A percentile compares a stretch with the other conserved stretches of the same genome.
phyloP scores from a whole-genome alignment of 106 monocot species.

The Acorus calamus region DNA sequence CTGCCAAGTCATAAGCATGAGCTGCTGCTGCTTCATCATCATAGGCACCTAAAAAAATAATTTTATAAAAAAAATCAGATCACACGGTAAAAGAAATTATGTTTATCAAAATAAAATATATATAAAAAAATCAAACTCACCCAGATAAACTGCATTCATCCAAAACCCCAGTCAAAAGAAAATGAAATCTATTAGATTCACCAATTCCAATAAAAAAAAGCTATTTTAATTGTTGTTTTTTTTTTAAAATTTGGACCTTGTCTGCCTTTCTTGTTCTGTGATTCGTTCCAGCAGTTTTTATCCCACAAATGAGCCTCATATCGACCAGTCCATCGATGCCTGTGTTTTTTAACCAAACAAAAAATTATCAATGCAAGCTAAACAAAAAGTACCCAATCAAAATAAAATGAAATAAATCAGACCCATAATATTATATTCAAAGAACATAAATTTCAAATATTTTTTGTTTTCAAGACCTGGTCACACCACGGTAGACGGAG shows the following conservation, averaged over 20 bases:
- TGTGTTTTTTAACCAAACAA: constrained; percentile 1
- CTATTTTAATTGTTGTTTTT: too few species aligned
- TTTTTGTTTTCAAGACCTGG: too few species aligned
- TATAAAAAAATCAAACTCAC: constrained; percentile 29
- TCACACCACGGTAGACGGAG: too few species aligned
- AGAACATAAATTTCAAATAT: too few species aligned
- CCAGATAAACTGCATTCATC: constrained; percentile 67
- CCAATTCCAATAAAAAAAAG: too few species aligned
- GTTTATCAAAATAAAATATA: not conserved
- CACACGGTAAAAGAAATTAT: not conserved
- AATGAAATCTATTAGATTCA: not conserved
- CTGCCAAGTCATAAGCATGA: constrained; percentile 10
- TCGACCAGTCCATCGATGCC: constrained; percentile 82
- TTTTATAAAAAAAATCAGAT: not conserved
- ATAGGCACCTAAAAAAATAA: constrained; percentile 14
- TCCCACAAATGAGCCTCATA: constrained; percentile 83
- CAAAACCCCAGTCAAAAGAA: not conserved
- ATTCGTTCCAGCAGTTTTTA: constrained; percentile 70
- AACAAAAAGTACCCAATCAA: too few species aligned
- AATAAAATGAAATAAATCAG: too few species aligned
- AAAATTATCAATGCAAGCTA: too few species aligned
- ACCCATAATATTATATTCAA: too few species aligned
- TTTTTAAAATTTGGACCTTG: constrained; percentile 34
- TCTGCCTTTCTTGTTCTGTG: constrained; percentile 77
- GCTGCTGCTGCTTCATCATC: constrained; percentile 21